Conservation (phyloP, 495 filamentous ascomycete species). For the Entonaema liquescens region DNA sequence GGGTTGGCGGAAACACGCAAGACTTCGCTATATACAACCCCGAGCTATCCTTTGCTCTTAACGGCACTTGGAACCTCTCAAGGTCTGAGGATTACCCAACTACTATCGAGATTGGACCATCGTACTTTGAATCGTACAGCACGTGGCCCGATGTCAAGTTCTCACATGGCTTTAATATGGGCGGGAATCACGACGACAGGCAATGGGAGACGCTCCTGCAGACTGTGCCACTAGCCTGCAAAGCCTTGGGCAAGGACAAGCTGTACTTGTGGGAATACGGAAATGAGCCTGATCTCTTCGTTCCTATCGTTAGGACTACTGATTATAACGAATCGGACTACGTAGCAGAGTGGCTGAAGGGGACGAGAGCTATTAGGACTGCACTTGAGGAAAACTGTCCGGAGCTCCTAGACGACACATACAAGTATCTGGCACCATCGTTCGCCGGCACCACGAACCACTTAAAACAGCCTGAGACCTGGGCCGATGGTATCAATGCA, state of each 20-base stretch:
- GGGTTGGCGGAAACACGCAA: slow-evolving; percentile 70
- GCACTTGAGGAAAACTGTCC: slow-evolving; percentile 63
- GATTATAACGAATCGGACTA: slow-evolving; percentile 66
- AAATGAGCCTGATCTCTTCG: slow-evolving; percentile 74
- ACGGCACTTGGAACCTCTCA: slow-evolving; percentile 60
- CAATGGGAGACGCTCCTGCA: slow-evolving; percentile 62
- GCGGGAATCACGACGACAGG: slow-evolving; percentile 59
- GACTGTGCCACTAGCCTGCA: slow-evolving; percentile 67
- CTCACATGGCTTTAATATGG: slow-evolving; percentile 71
- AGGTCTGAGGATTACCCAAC: slow-evolving; percentile 68
- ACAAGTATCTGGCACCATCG: slow-evolving; percentile 67
- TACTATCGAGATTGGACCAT: slow-evolving; percentile 67
- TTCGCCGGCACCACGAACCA: slow-evolving; percentile 65
- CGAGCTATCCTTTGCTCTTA: slow-evolving; percentile 59
- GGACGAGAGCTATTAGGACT: slow-evolving; percentile 58
- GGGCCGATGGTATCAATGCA: slow-evolving; percentile 60
- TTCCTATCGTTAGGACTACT: slow-evolving; percentile 61
- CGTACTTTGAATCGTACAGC: slow-evolving; percentile 71
- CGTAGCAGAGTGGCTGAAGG: slow-evolving; percentile 69
- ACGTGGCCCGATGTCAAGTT: slow-evolving; percentile 67
- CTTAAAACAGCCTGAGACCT: slow-evolving; percentile 60
- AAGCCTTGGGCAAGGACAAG: slow-evolving; percentile 59
- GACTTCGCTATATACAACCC: slow-evolving; percentile 70
- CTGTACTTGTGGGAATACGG: slow-evolving; percentile 70
- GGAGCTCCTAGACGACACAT: slow-evolving; percentile 53